Base-by-base conservation (phyloP, 768 basidiomycete species). In the Trametes cubensis region DNA sequence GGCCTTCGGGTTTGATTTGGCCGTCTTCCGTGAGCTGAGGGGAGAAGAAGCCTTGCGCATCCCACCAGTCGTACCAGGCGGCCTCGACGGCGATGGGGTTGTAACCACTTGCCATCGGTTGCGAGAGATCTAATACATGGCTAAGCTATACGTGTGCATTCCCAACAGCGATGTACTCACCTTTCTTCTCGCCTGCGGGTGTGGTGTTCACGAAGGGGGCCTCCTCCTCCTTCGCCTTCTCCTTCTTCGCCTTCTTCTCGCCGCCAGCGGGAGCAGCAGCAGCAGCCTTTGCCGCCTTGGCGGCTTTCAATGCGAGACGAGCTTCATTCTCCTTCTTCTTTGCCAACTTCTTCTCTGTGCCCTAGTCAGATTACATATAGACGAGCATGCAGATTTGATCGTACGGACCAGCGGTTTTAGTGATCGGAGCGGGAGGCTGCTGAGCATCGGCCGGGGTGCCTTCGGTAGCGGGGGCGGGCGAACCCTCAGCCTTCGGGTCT, bases 61-160 rank as follows among this genome's bases (percentile, higher is more conserved):
- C 80, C 96, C 96, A 98, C 97, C 97, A 98, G 69, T 96, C 94
- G 69, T 98, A 98, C 94, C 97, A 98, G 2, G 94, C 88, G 0
- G 95, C 81, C 72, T 98, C 96, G 61, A 98, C 90, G 38, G 92
- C 91, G 65, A 92, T 88, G 8, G 97, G 96, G 73, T 98, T 95
- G 77, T 98, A 99, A 4, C 91, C 92, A n/a, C 83, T 80, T 1
- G 91, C 84, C 91, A 99, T 96, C 3, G 93, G 88, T 62, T 86
- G 80, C 2, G 90, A 83, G 58, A 97, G 79, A 76, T 98, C 96
- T 64, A 96, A 63, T 11, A 47, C 26, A 49, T 18, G 20, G 30
- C 50, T 25, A 15, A 52, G 14, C 6, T 3, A 6, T 20, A n/a
- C 28, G 23, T n/a, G 20, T 6, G 18, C 40, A 4, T 28, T 8